Conservation (phyloP, 768 basidiomycete species). For the Tulasnella sp. region DNA sequence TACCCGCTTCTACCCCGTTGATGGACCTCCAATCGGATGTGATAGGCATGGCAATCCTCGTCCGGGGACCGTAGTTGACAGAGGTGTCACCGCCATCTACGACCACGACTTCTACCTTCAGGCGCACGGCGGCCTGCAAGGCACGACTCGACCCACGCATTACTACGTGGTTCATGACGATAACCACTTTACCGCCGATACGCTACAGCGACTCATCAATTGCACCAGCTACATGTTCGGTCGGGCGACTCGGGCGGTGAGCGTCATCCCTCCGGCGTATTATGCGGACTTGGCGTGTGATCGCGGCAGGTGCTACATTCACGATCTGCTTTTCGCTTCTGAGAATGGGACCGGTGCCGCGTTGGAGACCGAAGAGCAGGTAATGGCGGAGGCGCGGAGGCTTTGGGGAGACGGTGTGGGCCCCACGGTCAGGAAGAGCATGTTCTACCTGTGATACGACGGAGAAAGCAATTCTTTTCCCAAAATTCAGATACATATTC, state of each 20-base stretch:
- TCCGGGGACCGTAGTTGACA: slow-evolving; percentile 73
- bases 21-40: slow-evolving; percentile 32
- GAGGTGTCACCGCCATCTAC: slow-evolving; percentile 57
- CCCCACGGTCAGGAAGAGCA: slow-evolving; percentile 15
- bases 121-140: slow-evolving; percentile 19
- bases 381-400: slow-evolving; percentile 41
- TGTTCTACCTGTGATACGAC: slow-evolving; percentile 22
- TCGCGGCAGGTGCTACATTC: slow-evolving; percentile 63
- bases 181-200: slow-evolving; percentile 53
- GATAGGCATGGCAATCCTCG: slow-evolving; percentile 62
- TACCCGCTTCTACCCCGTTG: slow-evolving; percentile 50
- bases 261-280: slow-evolving; percentile 55
- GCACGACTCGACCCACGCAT: slow-evolving; percentile 53
- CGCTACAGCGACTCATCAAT: slow-evolving; percentile 63
- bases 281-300: slow-evolving; percentile 64
- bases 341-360: slow-evolving; percentile 29
- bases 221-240: slow-evolving; percentile 64
- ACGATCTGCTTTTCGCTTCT: slow-evolving; percentile 48
- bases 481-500: no score
- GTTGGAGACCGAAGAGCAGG: slow-evolving; percentile 37
- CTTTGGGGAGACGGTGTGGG: slow-evolving; percentile 38
- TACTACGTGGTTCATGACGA: slow-evolving; percentile 78
- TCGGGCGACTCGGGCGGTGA: slow-evolving; percentile 75
- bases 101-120: slow-evolving; percentile 48
- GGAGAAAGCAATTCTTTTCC: no score